Evolutionary conservation across 768 basidiomycete species (phyloP).

Genomic region (Hypholoma fasciculare): DNA sequence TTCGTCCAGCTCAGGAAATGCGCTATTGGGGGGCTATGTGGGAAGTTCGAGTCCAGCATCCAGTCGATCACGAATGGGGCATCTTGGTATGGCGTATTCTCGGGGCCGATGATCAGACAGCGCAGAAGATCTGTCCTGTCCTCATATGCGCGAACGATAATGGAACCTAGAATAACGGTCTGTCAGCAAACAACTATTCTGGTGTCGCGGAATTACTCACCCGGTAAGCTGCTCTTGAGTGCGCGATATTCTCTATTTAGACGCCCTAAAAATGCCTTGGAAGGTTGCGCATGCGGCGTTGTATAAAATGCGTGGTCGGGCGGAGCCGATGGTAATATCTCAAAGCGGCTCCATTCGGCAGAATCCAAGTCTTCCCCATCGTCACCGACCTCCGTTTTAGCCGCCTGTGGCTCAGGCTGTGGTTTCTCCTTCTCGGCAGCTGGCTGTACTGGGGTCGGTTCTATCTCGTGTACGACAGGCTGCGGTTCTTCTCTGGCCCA

Average conservation of each 20-base stretch:
- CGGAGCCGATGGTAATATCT: slow-evolving; percentile 73
- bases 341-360: slow-evolving; percentile 79
- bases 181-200: background rate
- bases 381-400: background rate
- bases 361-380: slow-evolving; percentile 33
- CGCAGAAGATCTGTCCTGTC: slow-evolving; percentile 86
- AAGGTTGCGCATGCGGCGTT: slow-evolving; percentile 59
- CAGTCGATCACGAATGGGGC: slow-evolving; percentile 96
- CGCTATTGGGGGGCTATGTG: slow-evolving; percentile 78
- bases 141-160: slow-evolving; percentile 88
- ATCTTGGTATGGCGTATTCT: slow-evolving; percentile 94
- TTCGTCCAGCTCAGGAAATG: slow-evolving; percentile 95
- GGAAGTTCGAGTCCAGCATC: slow-evolving; percentile 85
- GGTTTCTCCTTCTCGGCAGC: background rate
- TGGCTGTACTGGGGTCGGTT: background rate
- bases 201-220: slow-evolving; percentile 38
- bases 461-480: background rate
- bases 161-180: slow-evolving; percentile 58
- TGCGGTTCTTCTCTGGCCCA: slow-evolving; percentile 5
- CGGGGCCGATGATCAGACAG: slow-evolving; percentile 87
- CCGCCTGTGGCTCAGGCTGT: background rate
- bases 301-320: slow-evolving; percentile 80
- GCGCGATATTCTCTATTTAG: slow-evolving; percentile 82
- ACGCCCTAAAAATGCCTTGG: slow-evolving; percentile 74
- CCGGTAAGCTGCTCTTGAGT: slow-evolving; percentile 78